Evolutionary conservation across 768 basidiomycete genomes (phyloP), one percentile per base, ranked within the genome.

Genomic region (Kwoniella botswanensis): DNA sequence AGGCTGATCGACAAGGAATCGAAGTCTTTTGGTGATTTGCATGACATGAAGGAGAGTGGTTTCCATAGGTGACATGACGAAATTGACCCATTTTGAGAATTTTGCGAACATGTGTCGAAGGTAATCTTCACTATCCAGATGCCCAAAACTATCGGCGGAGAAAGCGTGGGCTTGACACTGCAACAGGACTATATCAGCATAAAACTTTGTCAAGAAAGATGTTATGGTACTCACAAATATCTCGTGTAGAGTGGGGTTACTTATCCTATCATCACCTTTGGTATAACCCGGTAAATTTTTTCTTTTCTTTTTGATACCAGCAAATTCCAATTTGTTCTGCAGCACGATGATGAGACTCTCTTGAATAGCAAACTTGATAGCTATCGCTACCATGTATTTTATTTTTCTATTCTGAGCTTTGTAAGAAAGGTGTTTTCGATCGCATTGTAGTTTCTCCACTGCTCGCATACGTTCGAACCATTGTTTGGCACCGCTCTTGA

Each of bases 321-420:
- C 58, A 17, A 24, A 15, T 17, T 57, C 44, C 18, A 74, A 42
- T 41, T 56, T 65, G 46, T 59, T 56, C n/a, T 74, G 42, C 5
- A 68, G 66, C 17, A 65, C 56, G n/a, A 68, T 68, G 21, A 73
- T 12, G 29, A 26, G n/a, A 54, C 63, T 69, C 44, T 76, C 75
- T 68, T 76, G 70, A 10, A 70, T 43, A 21, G 75, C 67, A 44
- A 74, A 35, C 57, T 72, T 75, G 52, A 74, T 74, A 17, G 74
- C 67, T 22, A 74, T 55, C 3, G 73, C 74, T 7, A 73, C 62
- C 11, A 71, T 68, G 44, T 78, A 76, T 10, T 17, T 52, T 7
- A 72, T 52, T 35, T 67, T 55, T 46, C 68, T 53, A 13, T 50
- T 54, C 12, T 71, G 65, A 7, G 64, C 18, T 50, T 71, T 74